Evolutionary conservation across 306 rosid genomes (phyloP), one percentile per base, ranked within the genome.

Genomic region (Boehmeria nivea): DNA sequence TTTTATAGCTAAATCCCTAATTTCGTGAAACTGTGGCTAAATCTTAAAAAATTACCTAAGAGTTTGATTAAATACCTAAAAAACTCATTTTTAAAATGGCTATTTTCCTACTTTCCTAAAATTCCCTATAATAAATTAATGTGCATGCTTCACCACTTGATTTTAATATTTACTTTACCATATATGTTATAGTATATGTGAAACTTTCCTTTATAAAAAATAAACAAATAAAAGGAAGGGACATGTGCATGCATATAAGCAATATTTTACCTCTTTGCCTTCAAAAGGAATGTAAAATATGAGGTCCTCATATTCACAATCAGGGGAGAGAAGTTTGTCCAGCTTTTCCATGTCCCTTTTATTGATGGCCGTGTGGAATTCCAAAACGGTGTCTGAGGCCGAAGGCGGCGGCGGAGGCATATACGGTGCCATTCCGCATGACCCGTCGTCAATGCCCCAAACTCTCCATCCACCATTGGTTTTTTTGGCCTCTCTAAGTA

Each of bases 341-440:
- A 83, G 34, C 18, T 14, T 27, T 3, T 69, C 12, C 2, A 18
- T 54, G 34, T 80, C 51, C 56, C 64, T 60, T 2, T 20, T 18
- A 26, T 80, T 67, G 57, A 83, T 27, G 45, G 78, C 76, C 0
- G 25, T 1, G 58, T 83, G 71, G 72, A 80, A 83, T 0, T 57
- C 54, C 19, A 8, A 9, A 1, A 78, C 46, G 36, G 33, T 6
- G 0, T 25, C 53, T 38, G 7, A 8, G 8, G 39, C 37, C 14
- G 84, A 63, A 51, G 63, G 47, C 51, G 59, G 44, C 43, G 64
- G 45, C 6, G 51, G 4, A 6, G 60, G 52, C 13, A 51, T 43
- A 17, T 31, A 6, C 2, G 78, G 68, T 4, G 60, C 39, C 12
- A 71, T 40, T n/a, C 67, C 75, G 10, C 76, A 57, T 17, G 79